phyloP scores from a whole-genome alignment of 345 rosid species.

The Gossypium mustelinum region DNA sequence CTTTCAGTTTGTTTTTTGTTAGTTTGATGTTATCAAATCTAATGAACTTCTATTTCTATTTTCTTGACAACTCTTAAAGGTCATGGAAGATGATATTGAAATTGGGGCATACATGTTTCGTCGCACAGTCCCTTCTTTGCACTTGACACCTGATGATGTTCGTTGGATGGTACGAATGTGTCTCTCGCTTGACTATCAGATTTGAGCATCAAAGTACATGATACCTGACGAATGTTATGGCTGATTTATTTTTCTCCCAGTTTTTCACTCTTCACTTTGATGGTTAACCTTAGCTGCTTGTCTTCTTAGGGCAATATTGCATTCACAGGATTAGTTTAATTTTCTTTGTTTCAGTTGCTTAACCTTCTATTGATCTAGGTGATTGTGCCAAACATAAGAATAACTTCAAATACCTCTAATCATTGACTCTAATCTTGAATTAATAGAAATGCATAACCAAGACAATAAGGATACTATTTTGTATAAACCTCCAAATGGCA shows the following conservation, averaged over 20 bases:
- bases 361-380: conserved; percentile 1
- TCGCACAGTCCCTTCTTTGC: conserved; percentile 82
- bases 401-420: not conserved
- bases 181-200: conserved; percentile 3
- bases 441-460: not conserved
- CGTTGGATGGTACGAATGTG: conserved; percentile 84
- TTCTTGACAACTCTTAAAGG: conserved; percentile 40
- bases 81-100: conserved; percentile 95
- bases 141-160: conserved; percentile 84
- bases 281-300: not conserved
- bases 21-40: not conserved
- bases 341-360: not conserved
- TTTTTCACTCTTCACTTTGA: not conserved
- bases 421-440: not conserved
- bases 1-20: conserved; percentile 3
- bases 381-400: not conserved
- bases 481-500: not conserved
- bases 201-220: not conserved
- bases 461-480: not conserved
- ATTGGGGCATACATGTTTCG: conserved; percentile 93
- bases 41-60: conserved; percentile 10
- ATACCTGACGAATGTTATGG: not conserved
- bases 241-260: not conserved
- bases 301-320: not conserved
- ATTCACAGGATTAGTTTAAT: not conserved